phyloP scores from a whole-genome alignment of 768 basidiomycete species.

The Lentinula detonsa region DNA sequence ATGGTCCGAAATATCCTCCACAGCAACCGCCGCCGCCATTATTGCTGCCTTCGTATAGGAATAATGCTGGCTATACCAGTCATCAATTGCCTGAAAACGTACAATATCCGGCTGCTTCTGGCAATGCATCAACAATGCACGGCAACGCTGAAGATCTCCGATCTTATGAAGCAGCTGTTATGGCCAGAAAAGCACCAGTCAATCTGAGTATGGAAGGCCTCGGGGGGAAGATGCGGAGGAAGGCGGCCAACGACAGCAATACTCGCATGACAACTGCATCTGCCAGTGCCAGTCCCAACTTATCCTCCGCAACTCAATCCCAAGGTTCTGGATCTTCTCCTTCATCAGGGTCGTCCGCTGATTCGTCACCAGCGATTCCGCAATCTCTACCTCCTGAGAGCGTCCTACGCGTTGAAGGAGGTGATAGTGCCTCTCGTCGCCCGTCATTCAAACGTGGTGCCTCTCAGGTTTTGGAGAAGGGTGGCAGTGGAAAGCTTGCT shows the following conservation, averaged over 20 bases:
- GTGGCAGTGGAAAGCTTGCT: slow-evolving; percentile 1
- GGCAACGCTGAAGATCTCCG: slow-evolving; percentile 55
- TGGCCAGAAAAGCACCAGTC: slow-evolving; percentile 60
- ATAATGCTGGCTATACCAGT: not conserved
- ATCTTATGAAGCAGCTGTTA: slow-evolving; percentile 70
- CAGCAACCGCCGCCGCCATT: slow-evolving; percentile 4
- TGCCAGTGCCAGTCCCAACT: not conserved
- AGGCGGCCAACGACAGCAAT: slow-evolving; percentile 6
- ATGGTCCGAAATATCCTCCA: not conserved
- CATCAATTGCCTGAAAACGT: not conserved
- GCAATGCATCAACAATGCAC: slow-evolving; percentile 27
- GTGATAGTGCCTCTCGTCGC: slow-evolving; percentile 20
- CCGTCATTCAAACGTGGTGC: slow-evolving; percentile 72
- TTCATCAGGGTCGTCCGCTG: slow-evolving; percentile 10
- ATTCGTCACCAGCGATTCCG: slow-evolving; percentile 13
- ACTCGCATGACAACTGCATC: not conserved
- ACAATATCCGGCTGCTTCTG: slow-evolving; percentile 15
- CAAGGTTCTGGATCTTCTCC: not conserved
- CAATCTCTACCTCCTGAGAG: slow-evolving; percentile 9
- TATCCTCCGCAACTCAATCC: not conserved
- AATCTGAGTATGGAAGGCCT: slow-evolving; percentile 50
- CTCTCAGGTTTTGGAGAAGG: slow-evolving; percentile 61
- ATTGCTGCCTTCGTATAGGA: slow-evolving; percentile 10
- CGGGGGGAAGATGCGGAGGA: slow-evolving; percentile 19
- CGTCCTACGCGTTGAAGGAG: slow-evolving; percentile 13